These are phyloP conservation scores for Phytophthora podocarpi DNA, from an alignment of 352 stramenopile genomes.

Conservation along the genomic window DNA sequence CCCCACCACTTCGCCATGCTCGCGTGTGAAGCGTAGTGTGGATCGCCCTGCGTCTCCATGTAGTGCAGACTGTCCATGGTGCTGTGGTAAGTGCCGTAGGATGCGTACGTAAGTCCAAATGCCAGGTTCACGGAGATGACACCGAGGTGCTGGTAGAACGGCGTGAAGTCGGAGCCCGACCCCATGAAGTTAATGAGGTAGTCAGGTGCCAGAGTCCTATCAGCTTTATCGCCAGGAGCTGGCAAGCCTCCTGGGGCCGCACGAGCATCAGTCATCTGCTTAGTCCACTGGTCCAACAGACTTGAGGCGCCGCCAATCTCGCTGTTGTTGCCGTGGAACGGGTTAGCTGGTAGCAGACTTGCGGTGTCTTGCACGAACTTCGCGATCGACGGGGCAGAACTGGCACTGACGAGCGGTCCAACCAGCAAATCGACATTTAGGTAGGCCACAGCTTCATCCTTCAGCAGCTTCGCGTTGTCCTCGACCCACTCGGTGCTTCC, in stretches of 20 bases:
- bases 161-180: conserved; percentile 75
- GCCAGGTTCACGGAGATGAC: conserved; percentile 78
- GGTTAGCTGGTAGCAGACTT: conserved; percentile 42
- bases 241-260: conserved; percentile 29
- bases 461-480: conserved; percentile 41
- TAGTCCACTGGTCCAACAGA: conserved; percentile 42
- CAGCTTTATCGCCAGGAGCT: conserved; percentile 33
- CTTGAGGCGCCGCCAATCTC: conserved; percentile 3
- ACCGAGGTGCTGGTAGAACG: conserved; percentile 85
- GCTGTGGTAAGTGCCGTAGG: conserved; percentile 83
- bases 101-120: conserved; percentile 38
- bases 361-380: conserved; percentile 57
- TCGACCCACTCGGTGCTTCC: conserved; percentile 79
- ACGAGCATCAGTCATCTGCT: conserved; percentile 22
- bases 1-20: conserved; percentile 61
- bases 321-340: conserved; percentile 23
- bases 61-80: conserved; percentile 85
- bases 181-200: conserved; percentile 60
- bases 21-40: conserved; percentile 53
- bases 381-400: conserved; percentile 56
- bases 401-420: conserved; percentile 45
- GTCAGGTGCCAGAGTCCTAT: conserved; percentile 42
- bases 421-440: conserved; percentile 77
- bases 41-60: conserved; percentile 60
- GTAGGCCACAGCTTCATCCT: conserved; percentile 65